A percentile compares a stretch with the other conserved stretches of the same genome.
These are phyloP conservation scores for Verticillium nubilum DNA, from an alignment of 2,329 filamentous ascomycete species.

Conservation along the genomic window DNA sequence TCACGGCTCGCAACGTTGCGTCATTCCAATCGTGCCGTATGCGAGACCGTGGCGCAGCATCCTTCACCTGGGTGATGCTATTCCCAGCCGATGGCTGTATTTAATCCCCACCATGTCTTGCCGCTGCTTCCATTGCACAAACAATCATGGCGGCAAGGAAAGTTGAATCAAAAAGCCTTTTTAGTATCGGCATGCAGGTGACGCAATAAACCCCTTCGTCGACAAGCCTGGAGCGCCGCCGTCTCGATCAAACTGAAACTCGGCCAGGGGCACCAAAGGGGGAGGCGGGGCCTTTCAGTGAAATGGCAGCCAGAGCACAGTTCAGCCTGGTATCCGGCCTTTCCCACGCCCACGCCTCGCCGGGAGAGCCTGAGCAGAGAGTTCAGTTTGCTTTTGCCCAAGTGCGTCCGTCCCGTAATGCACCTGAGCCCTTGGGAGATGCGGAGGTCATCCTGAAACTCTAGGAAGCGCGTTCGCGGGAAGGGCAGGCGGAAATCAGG, in stretches of 20 bases:
- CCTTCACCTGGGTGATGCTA: background rate
- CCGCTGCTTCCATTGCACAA: background rate
- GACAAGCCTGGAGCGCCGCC: background rate
- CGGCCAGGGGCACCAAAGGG: background rate
- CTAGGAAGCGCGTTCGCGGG: background rate
- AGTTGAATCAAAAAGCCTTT: background rate
- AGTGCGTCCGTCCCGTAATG: background rate
- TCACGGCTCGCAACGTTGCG: background rate
- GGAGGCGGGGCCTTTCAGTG: background rate
- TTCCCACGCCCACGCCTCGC: background rate
- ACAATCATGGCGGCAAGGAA: background rate
- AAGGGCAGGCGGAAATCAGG: background rate
- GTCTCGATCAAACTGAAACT: constrained; percentile 2
- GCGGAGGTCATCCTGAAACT: background rate
- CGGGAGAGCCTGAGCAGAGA: background rate
- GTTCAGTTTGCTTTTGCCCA: background rate
- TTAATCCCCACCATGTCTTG: background rate
- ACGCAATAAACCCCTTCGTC: background rate
- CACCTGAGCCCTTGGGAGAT: background rate
- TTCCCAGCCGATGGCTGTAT: background rate
- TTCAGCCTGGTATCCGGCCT: background rate
- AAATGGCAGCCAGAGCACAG: background rate
- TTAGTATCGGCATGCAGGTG: background rate
- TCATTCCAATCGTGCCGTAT: background rate
- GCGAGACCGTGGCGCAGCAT: background rate